phyloP scores from a whole-genome alignment of 73 alveolate species.

The Tetrahymena thermophila region DNA sequence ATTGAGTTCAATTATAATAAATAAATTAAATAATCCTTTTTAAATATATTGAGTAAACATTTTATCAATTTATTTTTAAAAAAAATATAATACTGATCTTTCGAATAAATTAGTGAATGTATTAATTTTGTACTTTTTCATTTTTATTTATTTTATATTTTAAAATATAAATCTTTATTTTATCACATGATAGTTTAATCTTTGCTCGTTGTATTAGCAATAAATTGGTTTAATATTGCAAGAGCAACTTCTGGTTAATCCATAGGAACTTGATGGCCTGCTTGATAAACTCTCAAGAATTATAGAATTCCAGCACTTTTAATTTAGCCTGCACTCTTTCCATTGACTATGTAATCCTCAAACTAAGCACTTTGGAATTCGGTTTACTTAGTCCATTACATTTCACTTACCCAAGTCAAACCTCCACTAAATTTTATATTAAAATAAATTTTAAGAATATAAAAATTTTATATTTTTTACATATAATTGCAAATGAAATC shows the following conservation, averaged over 20 bases:
- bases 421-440: neutral
- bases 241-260: conserved; percentile 78
- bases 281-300: conserved; percentile 54
- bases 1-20: no score
- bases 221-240: neutral
- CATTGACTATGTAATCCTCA: conserved; percentile 22
- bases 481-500: conserved; percentile 64
- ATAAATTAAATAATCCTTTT: no score
- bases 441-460: neutral
- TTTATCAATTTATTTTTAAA: no score
- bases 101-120: no score
- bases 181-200: no score
- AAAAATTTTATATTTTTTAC: neutral
- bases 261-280: conserved; percentile 92
- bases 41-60: no score
- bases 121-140: no score
- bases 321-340: neutral
- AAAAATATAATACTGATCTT: no score
- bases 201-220: neutral
- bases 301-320: neutral
- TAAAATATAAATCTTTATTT: no score
- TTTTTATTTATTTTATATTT: no score
- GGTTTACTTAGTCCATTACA: conserved; percentile 27
- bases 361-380: conserved; percentile 41
- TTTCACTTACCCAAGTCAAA: conserved; percentile 18